phyloP scores from a whole-genome alignment of 2,329 filamentous ascomycete species.

The Fusarium cyanostomum region DNA sequence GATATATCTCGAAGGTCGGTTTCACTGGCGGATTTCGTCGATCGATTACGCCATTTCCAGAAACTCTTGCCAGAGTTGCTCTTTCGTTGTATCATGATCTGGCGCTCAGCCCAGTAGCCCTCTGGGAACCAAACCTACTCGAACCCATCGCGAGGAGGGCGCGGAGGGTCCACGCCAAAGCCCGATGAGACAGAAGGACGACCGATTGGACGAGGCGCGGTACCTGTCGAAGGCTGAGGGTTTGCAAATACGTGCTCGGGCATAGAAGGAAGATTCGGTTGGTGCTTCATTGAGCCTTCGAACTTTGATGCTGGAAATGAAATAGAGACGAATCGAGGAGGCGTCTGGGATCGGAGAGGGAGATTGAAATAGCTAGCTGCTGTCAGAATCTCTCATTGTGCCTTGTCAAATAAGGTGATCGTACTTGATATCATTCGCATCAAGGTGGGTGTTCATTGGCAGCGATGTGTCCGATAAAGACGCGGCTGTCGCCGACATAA shows the following conservation, averaged over 20 bases:
- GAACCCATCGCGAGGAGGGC: slow-evolving; percentile 61
- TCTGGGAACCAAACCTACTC: slow-evolving; percentile 73
- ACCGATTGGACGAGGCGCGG: slow-evolving; percentile 4
- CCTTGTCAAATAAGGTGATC: accelerated
- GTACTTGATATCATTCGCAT: slow-evolving; percentile 42
- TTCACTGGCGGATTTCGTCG: slow-evolving; percentile 50
- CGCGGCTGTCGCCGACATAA: slow-evolving; percentile 30
- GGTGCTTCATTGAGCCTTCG: slow-evolving; percentile 23
- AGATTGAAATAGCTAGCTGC: slow-evolving; percentile 47
- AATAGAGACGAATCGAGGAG: slow-evolving; percentile 27
- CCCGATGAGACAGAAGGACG: slow-evolving; percentile 7
- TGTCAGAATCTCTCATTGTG: not conserved
- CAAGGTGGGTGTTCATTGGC: slow-evolving; percentile 1
- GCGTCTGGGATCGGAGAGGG: slow-evolving; percentile 24
- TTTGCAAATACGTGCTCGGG: slow-evolving; percentile 12
- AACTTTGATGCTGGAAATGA: slow-evolving; percentile 12
- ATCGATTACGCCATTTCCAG: slow-evolving; percentile 55
- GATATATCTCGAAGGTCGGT: slow-evolving; percentile 35
- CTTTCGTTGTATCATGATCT: slow-evolving; percentile 43
- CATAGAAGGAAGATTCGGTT: slow-evolving; percentile 29
- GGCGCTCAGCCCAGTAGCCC: slow-evolving; percentile 71
- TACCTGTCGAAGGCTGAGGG: not conserved
- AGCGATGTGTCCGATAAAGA: slow-evolving; percentile 27
- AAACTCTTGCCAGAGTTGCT: slow-evolving; percentile 48
- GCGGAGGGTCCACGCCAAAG: slow-evolving; percentile 61